phyloP scores from a whole-genome alignment of 139 green algal species.

The Haematococcus lacustris region DNA sequence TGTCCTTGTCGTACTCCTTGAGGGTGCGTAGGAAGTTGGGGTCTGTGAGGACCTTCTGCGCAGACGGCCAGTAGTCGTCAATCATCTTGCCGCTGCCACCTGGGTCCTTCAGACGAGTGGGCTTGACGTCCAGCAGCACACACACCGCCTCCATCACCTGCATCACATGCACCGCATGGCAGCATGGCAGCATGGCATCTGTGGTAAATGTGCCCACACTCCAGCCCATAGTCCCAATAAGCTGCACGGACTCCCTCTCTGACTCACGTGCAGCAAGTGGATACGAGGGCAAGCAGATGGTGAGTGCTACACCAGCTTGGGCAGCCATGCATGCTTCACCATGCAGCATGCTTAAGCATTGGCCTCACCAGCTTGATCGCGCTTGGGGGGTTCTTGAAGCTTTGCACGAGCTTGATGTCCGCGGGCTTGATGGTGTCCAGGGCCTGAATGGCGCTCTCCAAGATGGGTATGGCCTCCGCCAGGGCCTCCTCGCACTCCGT shows the following conservation, averaged over 20 bases:
- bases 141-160: constrained; percentile 44
- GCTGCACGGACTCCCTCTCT: no score
- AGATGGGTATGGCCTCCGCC: constrained; percentile 43
- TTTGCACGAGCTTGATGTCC: constrained; percentile 63
- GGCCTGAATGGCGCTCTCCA: constrained; percentile 33
- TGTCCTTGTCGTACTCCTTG: constrained; percentile 76
- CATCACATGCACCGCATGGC: no score
- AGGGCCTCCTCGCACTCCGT: constrained; percentile 71
- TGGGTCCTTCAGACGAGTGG: constrained; percentile 51
- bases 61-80: constrained; percentile 61
- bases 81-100: constrained; percentile 56
- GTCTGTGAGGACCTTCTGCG: constrained; percentile 54
- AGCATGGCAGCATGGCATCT: no score
- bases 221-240: no score
- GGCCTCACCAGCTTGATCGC: constrained; percentile 64
- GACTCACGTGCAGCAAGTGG: no score
- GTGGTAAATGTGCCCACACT: no score
- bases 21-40: constrained; percentile 62
- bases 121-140: constrained; percentile 40
- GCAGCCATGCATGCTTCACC: neutral
- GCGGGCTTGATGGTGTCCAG: constrained; percentile 79
- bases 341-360: neutral
- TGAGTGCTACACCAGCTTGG: no score
- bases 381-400: constrained; percentile 61
- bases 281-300: no score